A percentile compares a stretch with the other conserved stretches of the same genome.
phyloP scores from a whole-genome alignment of 345 rosid species.

The Moricandia moricandioides region DNA sequence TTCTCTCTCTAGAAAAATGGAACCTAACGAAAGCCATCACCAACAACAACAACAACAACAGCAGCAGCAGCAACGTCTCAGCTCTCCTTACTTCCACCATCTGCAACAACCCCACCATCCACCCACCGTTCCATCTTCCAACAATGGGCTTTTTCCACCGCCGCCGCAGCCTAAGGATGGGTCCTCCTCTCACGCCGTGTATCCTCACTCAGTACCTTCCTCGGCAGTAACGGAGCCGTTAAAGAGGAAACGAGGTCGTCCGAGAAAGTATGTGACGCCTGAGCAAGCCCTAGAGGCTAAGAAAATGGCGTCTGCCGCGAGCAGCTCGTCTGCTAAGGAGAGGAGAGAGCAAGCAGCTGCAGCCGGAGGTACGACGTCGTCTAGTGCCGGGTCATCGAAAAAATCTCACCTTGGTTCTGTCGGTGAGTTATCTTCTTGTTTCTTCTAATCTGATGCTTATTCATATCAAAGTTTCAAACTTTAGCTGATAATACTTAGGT shows the following conservation, averaged over 20 bases:
- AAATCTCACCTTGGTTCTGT: constrained; percentile 47
- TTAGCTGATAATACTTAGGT: background rate
- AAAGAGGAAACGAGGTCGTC: constrained; percentile 86
- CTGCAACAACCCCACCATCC: constrained; percentile 30
- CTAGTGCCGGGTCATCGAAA: constrained; percentile 40
- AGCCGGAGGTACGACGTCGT: background rate
- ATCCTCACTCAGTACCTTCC: constrained; percentile 64
- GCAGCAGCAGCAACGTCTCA: constrained; percentile 43
- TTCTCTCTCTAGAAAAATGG: constrained; percentile 47
- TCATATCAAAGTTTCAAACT: constrained; percentile 7
- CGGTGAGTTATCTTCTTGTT: constrained; percentile 31
- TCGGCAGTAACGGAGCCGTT: constrained; percentile 60
- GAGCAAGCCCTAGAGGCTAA: constrained; percentile 91
- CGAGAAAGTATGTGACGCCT: constrained; percentile 93
- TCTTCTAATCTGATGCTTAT: background rate
- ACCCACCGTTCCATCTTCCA: constrained; percentile 45
- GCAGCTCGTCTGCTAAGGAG: constrained; percentile 43
- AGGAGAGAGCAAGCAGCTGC: constrained; percentile 42
- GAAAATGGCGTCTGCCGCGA: constrained; percentile 61
- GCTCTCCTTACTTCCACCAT: constrained; percentile 43
- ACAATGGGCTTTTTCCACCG: constrained; percentile 50
- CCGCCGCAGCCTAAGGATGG: constrained; percentile 43
- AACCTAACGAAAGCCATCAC: constrained; percentile 55
- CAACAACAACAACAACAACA: constrained; percentile 36
- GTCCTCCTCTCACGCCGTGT: constrained; percentile 43